Percentiles rank a stretch among this genome's conserved stretches.
Conservation (phyloP, 2,329 filamentous ascomycete genomes). For the Macrophomina pseudophaseolina region DNA sequence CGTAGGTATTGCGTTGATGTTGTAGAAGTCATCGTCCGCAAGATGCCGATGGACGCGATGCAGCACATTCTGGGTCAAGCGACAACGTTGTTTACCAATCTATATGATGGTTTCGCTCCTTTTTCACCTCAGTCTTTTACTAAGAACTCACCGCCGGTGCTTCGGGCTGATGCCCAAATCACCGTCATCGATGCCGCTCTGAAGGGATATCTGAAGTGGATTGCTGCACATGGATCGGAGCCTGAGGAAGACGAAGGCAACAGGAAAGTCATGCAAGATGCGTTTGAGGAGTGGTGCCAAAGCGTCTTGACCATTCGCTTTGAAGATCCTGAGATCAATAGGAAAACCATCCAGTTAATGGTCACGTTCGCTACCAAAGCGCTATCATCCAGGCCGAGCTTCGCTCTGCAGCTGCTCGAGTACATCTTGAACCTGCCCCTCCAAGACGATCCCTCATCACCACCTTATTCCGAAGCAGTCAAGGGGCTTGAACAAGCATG, state of each 20-base stretch:
- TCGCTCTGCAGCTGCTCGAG: constrained; percentile 88
- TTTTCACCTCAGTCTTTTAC: constrained; percentile 63
- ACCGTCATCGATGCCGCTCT: constrained; percentile 86
- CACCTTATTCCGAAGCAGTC: constrained; percentile 82
- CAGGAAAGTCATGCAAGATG: constrained; percentile 63
- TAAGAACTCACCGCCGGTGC: constrained; percentile 72
- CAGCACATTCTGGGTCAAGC: constrained; percentile 83
- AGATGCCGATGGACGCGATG: constrained; percentile 83
- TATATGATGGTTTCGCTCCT: constrained; percentile 72
- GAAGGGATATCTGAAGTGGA: constrained; percentile 88
- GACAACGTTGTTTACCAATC: constrained; percentile 72
- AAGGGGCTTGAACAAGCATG: constrained; percentile 86
- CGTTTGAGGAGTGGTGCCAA: constrained; percentile 74
- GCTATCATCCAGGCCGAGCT: constrained; percentile 74
- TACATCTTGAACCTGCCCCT: constrained; percentile 86
- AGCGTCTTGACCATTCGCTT: constrained; percentile 73
- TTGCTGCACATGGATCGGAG: constrained; percentile 57
- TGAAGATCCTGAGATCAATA: constrained; percentile 83
- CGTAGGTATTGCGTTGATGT: constrained; percentile 85
- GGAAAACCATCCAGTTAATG: constrained; percentile 79
- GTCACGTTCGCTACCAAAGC: constrained; percentile 85
- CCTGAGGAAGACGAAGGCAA: constrained; percentile 60
- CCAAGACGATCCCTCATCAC: constrained; percentile 71
- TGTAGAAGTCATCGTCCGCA: constrained; percentile 83
- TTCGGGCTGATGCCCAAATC: constrained; percentile 86